phyloP scores from a whole-genome alignment of 208 protist genomes.

The Leishmania tropica region DNA sequence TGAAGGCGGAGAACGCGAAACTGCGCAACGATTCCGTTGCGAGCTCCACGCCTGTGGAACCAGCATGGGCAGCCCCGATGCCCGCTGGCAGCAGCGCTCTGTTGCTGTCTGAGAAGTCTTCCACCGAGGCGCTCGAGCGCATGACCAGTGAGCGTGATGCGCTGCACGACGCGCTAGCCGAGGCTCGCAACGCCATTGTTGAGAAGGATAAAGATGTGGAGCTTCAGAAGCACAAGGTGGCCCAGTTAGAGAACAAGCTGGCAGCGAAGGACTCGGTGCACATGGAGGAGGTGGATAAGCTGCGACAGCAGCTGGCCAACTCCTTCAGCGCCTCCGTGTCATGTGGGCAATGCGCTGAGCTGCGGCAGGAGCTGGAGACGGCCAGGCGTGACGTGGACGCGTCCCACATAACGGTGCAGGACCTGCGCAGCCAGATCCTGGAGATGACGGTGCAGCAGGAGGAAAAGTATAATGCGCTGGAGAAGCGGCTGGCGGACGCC shows the following conservation, averaged over 20 bases:
- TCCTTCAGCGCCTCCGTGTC: conserved; percentile 20
- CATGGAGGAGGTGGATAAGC: conserved; percentile 15
- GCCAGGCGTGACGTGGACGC: conserved; percentile 20
- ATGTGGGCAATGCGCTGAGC: conserved; percentile 24
- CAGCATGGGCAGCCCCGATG: conserved; percentile 5
- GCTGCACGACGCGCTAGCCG: conserved; percentile 45
- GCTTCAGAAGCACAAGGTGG: conserved; percentile 42
- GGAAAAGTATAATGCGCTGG: conserved; percentile 36
- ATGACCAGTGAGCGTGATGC: conserved; percentile 34
- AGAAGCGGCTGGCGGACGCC: conserved; percentile 47
- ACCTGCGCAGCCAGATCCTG: conserved; percentile 25
- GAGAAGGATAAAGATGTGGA: conserved; percentile 55
- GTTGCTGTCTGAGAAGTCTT: conserved; percentile 8
- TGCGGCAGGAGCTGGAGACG: conserved; percentile 33
- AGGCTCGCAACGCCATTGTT: conserved; percentile 41
- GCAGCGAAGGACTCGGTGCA: conserved; percentile 26
- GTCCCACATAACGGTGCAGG: conserved; percentile 28
- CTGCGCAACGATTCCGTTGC: conserved; percentile 22
- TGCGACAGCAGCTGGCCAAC: conserved; percentile 30
- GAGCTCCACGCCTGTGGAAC: background rate
- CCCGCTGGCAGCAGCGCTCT: background rate
- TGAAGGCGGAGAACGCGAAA: conserved; percentile 27
- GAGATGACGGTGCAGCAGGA: conserved; percentile 40
- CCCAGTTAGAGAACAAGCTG: conserved; percentile 25
- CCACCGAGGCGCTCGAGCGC: conserved; percentile 20